These are phyloP conservation scores for Handroanthus guayacan DNA, from an alignment of 257 asterid species.

Conservation along the genomic window DNA sequence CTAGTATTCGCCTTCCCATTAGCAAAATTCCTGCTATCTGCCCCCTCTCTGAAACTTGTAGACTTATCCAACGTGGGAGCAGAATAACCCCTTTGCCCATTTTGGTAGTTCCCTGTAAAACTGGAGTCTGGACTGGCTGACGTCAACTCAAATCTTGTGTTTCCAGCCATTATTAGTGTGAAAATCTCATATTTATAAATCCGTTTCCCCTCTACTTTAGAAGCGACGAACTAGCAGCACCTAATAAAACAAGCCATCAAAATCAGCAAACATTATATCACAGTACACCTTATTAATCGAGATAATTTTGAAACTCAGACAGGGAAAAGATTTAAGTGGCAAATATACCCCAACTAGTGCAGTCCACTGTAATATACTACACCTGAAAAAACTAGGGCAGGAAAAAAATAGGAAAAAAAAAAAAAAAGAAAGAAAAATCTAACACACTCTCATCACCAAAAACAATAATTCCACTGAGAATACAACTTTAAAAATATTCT, in stretches of 20 bases:
- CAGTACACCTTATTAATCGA: constrained; percentile 6
- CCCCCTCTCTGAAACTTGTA: constrained; percentile 83
- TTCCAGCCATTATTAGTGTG: constrained; percentile 79
- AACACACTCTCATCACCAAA: constrained; percentile 19
- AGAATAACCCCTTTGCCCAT: constrained; percentile 75
- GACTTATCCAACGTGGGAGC: constrained; percentile 74
- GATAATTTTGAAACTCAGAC: neutral
- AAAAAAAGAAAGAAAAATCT: neutral
- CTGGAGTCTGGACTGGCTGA: constrained; percentile 82
- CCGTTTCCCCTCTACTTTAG: constrained; percentile 37
- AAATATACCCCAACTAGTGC: neutral
- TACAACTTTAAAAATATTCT: neutral
- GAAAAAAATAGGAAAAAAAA: no score
- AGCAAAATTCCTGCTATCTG: constrained; percentile 63
- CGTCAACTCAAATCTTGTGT: constrained; percentile 67
- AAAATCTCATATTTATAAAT: constrained; percentile 47
- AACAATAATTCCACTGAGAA: neutral
- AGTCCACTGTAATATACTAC: constrained; percentile 6
- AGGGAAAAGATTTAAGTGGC: neutral
- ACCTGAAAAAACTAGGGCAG: constrained; percentile 2
- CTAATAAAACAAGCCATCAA: constrained; percentile 29
- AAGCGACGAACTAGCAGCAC: constrained; percentile 39
- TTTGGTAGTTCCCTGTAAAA: constrained; percentile 70
- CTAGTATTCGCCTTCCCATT: constrained; percentile 77
- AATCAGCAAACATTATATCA: constrained; percentile 31